A percentile compares a stretch with the other conserved stretches of the same genome.
Conservation (phyloP, 306 rosid genomes). For the Medicago lupulina region DNA sequence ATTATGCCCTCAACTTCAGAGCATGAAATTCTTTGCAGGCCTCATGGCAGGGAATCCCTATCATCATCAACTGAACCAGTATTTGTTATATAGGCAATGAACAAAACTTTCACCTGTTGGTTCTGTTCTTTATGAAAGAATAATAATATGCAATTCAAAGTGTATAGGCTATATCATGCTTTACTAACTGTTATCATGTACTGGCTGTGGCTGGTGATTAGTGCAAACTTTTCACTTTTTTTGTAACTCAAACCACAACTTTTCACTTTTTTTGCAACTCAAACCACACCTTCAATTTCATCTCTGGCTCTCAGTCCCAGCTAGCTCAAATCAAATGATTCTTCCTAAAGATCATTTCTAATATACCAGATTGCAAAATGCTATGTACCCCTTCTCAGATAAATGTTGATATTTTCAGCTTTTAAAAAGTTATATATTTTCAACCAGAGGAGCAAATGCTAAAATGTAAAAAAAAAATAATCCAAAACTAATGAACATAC, state of each 20-base stretch:
- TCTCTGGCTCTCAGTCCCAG: not conserved
- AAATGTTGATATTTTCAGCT: too few species aligned
- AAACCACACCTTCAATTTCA: not conserved
- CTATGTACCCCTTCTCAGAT: not conserved
- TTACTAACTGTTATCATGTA: not conserved
- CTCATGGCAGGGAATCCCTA: constrained; percentile 66
- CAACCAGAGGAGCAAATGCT: not conserved
- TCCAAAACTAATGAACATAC: not conserved
- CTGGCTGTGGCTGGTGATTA: too few species aligned
- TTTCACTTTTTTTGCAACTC: too few species aligned
- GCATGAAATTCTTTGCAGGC: constrained; percentile 54
- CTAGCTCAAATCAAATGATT: not conserved
- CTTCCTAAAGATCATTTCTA: not conserved
- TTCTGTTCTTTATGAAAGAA: not conserved
- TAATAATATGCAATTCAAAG: not conserved
- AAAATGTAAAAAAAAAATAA: not conserved
- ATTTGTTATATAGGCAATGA: constrained; percentile 22
- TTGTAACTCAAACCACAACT: too few species aligned
- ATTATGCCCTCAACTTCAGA: constrained; percentile 61
- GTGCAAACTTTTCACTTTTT: not conserved
- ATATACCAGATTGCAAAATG: not conserved
- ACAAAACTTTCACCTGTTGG: not conserved
- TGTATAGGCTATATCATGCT: not conserved
- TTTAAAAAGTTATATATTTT: not conserved
- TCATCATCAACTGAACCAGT: constrained; percentile 24